phyloP scores from a whole-genome alignment of 1,139 yeast species.

The Blastobotrys apis region DNA sequence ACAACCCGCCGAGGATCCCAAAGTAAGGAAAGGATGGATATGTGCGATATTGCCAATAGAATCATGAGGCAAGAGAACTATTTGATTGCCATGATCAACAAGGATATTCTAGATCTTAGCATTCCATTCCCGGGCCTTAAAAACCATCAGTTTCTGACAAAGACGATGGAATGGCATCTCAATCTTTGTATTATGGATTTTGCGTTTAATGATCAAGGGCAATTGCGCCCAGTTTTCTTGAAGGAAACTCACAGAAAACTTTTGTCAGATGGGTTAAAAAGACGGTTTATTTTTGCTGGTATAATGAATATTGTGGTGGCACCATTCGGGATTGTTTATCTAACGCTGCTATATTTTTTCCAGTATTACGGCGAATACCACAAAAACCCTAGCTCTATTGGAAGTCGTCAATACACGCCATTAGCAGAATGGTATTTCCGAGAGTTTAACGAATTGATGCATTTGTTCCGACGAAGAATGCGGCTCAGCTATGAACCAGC shows the following conservation, averaged over 20 bases:
- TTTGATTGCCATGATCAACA: slow-evolving; percentile 82
- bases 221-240: slow-evolving; percentile 66
- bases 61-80: slow-evolving; percentile 95
- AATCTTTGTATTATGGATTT: slow-evolving; percentile 84
- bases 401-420: slow-evolving; percentile 88
- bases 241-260: slow-evolving; percentile 67
- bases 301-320: slow-evolving; percentile 73
- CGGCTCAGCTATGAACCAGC: slow-evolving; percentile 78
- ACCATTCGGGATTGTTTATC: slow-evolving; percentile 81
- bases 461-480: slow-evolving; percentile 73
- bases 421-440: slow-evolving; percentile 93
- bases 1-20: slow-evolving; percentile 46
- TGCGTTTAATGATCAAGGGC: slow-evolving; percentile 80
- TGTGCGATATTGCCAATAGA: slow-evolving; percentile 92
- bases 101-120: slow-evolving; percentile 63
- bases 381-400: slow-evolving; percentile 77
- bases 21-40: slow-evolving; percentile 72
- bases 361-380: slow-evolving; percentile 90
- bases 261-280: slow-evolving; percentile 63
- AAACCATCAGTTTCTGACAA: slow-evolving; percentile 52
- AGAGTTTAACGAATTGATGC: slow-evolving; percentile 89
- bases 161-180: slow-evolving; percentile 90
- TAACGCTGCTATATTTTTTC: slow-evolving; percentile 77
- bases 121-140: slow-evolving; percentile 42
- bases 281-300: slow-evolving; percentile 85